phyloP scores from a whole-genome alignment of 1,284 basidiomycete species.

The Schizopora paradoxa region DNA sequence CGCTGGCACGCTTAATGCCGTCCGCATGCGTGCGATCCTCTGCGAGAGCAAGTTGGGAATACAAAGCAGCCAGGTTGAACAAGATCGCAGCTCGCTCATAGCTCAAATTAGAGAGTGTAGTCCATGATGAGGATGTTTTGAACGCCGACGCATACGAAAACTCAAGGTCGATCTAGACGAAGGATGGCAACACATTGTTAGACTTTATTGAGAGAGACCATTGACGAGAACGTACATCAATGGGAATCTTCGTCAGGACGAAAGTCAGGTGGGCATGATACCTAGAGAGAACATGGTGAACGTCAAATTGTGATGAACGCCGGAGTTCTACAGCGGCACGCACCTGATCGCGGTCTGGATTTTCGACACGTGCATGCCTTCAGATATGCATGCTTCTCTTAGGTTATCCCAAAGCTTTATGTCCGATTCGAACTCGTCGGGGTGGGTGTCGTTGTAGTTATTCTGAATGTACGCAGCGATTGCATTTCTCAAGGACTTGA shows the following conservation, averaged over 20 bases:
- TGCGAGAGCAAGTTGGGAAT: constrained; percentile 62
- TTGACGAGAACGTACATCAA: constrained; percentile 45
- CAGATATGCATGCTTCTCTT: constrained; percentile 56
- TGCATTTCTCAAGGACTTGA: constrained; percentile 47
- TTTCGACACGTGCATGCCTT: constrained; percentile 55
- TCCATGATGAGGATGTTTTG: constrained; percentile 47
- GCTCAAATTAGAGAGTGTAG: constrained; percentile 65
- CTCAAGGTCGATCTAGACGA: constrained; percentile 64
- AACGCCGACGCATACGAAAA: constrained; percentile 77
- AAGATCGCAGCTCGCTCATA: constrained; percentile 77
- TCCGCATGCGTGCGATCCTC: constrained; percentile 70
- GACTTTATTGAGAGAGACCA: constrained; percentile 7
- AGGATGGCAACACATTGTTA: constrained; percentile 5
- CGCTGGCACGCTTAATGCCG: constrained; percentile 72
- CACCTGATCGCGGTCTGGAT: too few relatives aligned
- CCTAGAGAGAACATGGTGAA: constrained; percentile 35
- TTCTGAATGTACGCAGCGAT: constrained; percentile 66
- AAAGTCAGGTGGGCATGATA: constrained; percentile 88
- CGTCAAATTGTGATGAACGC: constrained; percentile 30
- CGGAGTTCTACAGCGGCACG: constrained; percentile 47
- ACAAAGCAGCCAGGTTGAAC: constrained; percentile 82
- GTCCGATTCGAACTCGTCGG: constrained; percentile 84
- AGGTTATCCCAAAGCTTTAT: constrained; percentile 67
- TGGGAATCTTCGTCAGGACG: constrained; percentile 67
- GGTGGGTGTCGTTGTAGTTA: constrained; percentile 72